A percentile compares a stretch with the other conserved stretches of the same genome.
These are phyloP conservation scores for Filobasidium floriforme DNA, from an alignment of 768 basidiomycete species.

Conservation along the genomic window DNA sequence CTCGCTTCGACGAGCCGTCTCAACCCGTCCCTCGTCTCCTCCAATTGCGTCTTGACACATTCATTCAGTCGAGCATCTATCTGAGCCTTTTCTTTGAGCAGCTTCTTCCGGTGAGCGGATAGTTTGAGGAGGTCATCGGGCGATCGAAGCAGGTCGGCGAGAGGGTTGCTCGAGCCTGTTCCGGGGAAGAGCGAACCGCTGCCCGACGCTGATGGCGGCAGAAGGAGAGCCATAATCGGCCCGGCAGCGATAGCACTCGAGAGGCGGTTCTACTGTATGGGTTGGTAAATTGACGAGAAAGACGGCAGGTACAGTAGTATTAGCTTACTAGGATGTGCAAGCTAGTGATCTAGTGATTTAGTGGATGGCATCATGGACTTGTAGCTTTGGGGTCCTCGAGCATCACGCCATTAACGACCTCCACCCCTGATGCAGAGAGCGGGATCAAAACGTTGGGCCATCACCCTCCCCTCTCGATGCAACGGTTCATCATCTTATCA, in stretches of 20 bases:
- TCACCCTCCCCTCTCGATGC: no score
- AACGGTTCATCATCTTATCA: no score
- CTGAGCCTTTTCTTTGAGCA: constrained; percentile 92
- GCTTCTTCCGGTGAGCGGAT: constrained; percentile 77
- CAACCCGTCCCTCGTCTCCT: constrained; percentile 75
- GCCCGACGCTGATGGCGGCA: neutral
- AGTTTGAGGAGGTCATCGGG: constrained; percentile 90
- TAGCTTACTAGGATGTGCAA: no score
- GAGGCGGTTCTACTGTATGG: neutral
- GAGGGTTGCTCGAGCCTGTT: constrained; percentile 46
- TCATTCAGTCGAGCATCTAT: constrained; percentile 82
- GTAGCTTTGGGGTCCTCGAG: no score
- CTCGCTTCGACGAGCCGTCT: constrained; percentile 39
- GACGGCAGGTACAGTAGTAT: no score
- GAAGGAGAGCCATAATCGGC: constrained; percentile 1
- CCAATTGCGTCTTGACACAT: constrained; percentile 86
- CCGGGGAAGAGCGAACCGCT: neutral
- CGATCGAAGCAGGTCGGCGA: constrained; percentile 83
- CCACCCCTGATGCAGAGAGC: no score
- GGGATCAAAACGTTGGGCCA: no score
- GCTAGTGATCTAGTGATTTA: no score
- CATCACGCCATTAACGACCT: no score
- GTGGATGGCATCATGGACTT: no score
- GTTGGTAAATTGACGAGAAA: no score
- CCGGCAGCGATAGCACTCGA: neutral